phyloP scores from a whole-genome alignment of 768 basidiomycete species.

The Calocybe gangraenosa region DNA sequence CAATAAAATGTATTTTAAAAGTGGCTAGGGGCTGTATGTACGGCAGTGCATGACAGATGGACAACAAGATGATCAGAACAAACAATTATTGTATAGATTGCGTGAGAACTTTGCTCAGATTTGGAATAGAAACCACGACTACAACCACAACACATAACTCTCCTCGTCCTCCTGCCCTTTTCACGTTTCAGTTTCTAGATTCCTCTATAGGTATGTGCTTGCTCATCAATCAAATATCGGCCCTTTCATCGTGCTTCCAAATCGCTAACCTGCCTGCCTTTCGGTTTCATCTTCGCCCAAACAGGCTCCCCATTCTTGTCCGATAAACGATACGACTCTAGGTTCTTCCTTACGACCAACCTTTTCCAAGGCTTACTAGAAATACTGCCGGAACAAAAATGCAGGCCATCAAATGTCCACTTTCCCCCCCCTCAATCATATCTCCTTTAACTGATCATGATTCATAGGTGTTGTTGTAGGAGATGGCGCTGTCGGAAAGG shows the following conservation, averaged over 20 bases:
- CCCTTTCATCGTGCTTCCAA: slow-evolving; percentile 2
- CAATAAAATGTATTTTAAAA: slow-evolving; percentile 9
- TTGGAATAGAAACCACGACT: slow-evolving; percentile 15
- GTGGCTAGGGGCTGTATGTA: neutral
- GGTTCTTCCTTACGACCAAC: slow-evolving; percentile 14
- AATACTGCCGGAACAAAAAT: slow-evolving; percentile 39
- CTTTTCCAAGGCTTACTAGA: slow-evolving; percentile 17
- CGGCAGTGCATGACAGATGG: slow-evolving; percentile 1
- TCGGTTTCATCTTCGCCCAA: slow-evolving; percentile 7
- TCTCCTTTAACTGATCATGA: slow-evolving; percentile 27
- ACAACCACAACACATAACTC: slow-evolving; percentile 19
- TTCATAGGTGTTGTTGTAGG: slow-evolving; percentile 91
- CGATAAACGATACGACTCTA: slow-evolving; percentile 20
- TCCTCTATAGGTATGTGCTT: slow-evolving; percentile 13
- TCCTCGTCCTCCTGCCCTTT: slow-evolving; percentile 10
- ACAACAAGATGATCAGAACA: slow-evolving; percentile 11
- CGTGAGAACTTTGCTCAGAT: slow-evolving; percentile 23
- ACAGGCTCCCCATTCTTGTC: slow-evolving; percentile 15
- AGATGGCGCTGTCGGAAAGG: slow-evolving; percentile 99
- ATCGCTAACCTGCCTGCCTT: slow-evolving; percentile 4
- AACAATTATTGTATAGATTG: slow-evolving; percentile 15
- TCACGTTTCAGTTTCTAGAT: slow-evolving; percentile 14
- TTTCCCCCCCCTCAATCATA: slow-evolving; percentile 5
- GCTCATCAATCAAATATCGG: slow-evolving; percentile 3
- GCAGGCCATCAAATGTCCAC: slow-evolving; percentile 84